Evolutionary conservation across 2,329 filamentous ascomycete genomes (phyloP), one percentile per base, ranked within the genome.

Genomic region (Fusarium penzigii): DNA sequence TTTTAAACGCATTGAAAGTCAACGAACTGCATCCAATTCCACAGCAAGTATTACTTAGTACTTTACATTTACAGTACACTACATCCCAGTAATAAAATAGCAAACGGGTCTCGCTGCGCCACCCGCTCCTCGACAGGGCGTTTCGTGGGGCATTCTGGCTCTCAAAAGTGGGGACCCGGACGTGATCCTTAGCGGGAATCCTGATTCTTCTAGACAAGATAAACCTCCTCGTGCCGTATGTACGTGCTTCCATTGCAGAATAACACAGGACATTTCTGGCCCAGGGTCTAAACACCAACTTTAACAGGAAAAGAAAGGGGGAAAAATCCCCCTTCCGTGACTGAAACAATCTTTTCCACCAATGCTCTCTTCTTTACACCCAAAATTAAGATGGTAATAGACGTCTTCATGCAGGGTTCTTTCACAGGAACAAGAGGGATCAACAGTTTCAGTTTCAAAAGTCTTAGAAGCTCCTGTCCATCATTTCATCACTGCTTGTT

Each of bases 111-210:
- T 40, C 17, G 48, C 59, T 62, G 56, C 54, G 59, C 59, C 59
- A 60, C 59, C 56, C 54, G 51, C 54, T 51, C 59, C 47, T 50
- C 44, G 55, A 57, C 58, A 29, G 47, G 58, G 59, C 59, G 56
- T 49, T 59, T 43, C 51, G 48, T 56, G 57, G 57, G 57, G 54
- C 57, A 46, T 55, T 34, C 12, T 44, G 20, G 20, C 5, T 7
- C 17, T 10, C 25, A 32, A 34, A 17, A 13, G 20, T 20, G 8
- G 20, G 46, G 51, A 49, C 46, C 40, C 48, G 55, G 55, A 50
- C 40, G 44, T 38, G 46, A 11, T 43, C 17, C 44, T 43, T 49
- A 49, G 20, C 40, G 17, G 32, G 39, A 38, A 29, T 25, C 42
- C 42, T 41, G 10, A 38, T 39, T 43, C 48, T 51, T 39, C 20